Conservation (phyloP, 1,284 basidiomycete genomes). For the Cutaneotrichosporon sp. region DNA sequence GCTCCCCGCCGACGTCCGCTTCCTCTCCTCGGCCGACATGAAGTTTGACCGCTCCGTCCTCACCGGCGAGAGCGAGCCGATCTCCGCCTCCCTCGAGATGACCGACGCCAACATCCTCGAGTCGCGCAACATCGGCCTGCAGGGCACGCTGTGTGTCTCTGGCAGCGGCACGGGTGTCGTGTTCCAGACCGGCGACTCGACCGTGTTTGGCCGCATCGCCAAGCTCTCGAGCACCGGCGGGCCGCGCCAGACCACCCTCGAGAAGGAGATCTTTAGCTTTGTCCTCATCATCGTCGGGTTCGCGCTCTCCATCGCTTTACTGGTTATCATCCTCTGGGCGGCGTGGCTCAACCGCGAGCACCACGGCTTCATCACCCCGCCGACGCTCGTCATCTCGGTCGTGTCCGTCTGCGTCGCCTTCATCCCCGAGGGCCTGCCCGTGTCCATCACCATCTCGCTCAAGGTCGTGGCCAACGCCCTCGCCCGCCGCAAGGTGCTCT, state of each 20-base stretch:
- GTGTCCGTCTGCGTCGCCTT: constrained; percentile 67
- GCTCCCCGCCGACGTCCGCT: constrained; percentile 59
- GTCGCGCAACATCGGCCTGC: constrained; percentile 65
- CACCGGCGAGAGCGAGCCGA: constrained; percentile 64
- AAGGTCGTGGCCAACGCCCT: constrained; percentile 59
- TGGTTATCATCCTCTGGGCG: constrained; percentile 62
- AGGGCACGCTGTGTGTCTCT: constrained; percentile 64
- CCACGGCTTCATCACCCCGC: constrained; percentile 62
- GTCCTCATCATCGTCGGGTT: constrained; percentile 57
- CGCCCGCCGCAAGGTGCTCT: constrained; percentile 62
- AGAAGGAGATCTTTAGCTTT: constrained; percentile 55
- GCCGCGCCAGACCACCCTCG: constrained; percentile 52
- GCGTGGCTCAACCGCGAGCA: constrained; percentile 57
- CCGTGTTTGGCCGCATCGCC: constrained; percentile 64
- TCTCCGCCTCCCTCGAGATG: constrained; percentile 58
- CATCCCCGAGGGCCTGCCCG: constrained; percentile 61
- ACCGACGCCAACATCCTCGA: constrained; percentile 64
- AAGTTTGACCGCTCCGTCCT: constrained; percentile 66
- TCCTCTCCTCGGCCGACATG: constrained; percentile 60
- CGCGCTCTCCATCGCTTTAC: constrained; percentile 57
- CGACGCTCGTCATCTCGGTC: constrained; percentile 62
- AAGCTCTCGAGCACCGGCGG: constrained; percentile 60
- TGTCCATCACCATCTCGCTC: constrained; percentile 56
- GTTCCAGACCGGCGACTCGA: constrained; percentile 63
- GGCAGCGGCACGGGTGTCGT: constrained; percentile 62